Base-by-base conservation (phyloP, 345 rosid genomes). In the Bruguiera parviflora region DNA sequence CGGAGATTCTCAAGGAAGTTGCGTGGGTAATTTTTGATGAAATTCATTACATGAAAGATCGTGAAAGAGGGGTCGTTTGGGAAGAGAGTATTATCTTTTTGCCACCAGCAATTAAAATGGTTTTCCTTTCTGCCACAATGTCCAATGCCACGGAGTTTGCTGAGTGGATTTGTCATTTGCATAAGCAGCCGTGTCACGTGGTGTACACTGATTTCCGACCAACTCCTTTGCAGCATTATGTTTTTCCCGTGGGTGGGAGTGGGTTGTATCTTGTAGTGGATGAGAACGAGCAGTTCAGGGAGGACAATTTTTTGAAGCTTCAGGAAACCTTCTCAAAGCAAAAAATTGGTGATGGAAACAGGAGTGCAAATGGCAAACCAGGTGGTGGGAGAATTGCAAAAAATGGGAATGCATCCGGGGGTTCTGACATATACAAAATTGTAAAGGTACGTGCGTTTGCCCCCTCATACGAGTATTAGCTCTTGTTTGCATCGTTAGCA, bases 1-100 rank as follows among this genome's bases (percentile, higher is more conserved):
- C 98, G 1, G 96, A 95, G 79, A 92, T 95, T 63, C 76, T 95
- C 81, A 95, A 95, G 77, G 99, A 95, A 83, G 99, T 95, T 78
- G 88, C 98, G 2, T 95, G 99, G 99, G 97, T 95, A 56, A 86
- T 95, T 60, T 95, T 95, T 70, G 99, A 95, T 77, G 99, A 95
- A 78, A 95, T 95, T 59, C 99, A 95, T 80, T 95, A 95, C 63
- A 95, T 92, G 98, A 95, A 86, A 75, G 99, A 95, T 78, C 86
- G 98, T 61, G 99, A 95, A 78, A 82, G 98, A 69, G 99, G 99
- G 2, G 99, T 92, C 73, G 99, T 95, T 63, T 95, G 99, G 99
- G 98, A 95, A 68, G 99, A 92, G 86, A 92, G 96, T 85, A 95
- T 95, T 29, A 81, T 95, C 46, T 95, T 92, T 83, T 72, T 95